A percentile compares a stretch with the other conserved stretches of the same genome.
Evolutionary conservation across 202 grass and related monocot species (phyloP).

Genomic region (Sporobolus alterniflorus): DNA sequence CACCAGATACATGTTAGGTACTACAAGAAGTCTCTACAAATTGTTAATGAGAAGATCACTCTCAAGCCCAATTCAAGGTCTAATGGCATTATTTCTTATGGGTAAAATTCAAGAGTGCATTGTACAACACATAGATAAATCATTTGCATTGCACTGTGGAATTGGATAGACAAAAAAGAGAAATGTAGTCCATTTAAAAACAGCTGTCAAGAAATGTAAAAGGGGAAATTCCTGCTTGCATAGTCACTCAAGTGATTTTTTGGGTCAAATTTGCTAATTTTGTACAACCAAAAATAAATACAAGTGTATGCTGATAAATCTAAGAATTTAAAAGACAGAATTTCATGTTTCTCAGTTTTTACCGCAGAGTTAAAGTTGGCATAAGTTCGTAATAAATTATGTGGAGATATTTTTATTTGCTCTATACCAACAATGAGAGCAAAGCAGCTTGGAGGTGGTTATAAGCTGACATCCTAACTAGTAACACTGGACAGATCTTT

Average conservation of each 20-base stretch:
- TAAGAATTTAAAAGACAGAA: not conserved
- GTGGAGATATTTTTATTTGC: not conserved
- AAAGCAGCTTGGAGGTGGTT: not conserved
- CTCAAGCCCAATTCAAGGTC: not conserved
- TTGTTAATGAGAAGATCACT: not conserved
- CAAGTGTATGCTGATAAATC: not conserved
- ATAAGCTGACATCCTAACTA: not conserved
- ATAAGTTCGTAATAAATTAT: not conserved
- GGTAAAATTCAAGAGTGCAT: not conserved
- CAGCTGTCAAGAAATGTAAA: not conserved
- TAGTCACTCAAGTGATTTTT: not conserved
- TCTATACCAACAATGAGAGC: not conserved
- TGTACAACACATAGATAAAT: not conserved
- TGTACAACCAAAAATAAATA: not conserved
- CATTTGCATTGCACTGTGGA: not conserved
- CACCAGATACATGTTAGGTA: not conserved
- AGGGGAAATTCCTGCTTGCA: not conserved
- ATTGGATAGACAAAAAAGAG: not conserved
- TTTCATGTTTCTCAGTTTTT: not conserved
- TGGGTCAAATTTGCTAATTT: conserved; percentile 2
- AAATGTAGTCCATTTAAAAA: not conserved
- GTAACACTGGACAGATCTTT: not conserved
- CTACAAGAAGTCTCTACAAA: not conserved
- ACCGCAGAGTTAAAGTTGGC: not conserved
- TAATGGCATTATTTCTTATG: not conserved